phyloP scores from a whole-genome alignment of 2,329 filamentous ascomycete species.

The Erysiphe neolycopersici region DNA sequence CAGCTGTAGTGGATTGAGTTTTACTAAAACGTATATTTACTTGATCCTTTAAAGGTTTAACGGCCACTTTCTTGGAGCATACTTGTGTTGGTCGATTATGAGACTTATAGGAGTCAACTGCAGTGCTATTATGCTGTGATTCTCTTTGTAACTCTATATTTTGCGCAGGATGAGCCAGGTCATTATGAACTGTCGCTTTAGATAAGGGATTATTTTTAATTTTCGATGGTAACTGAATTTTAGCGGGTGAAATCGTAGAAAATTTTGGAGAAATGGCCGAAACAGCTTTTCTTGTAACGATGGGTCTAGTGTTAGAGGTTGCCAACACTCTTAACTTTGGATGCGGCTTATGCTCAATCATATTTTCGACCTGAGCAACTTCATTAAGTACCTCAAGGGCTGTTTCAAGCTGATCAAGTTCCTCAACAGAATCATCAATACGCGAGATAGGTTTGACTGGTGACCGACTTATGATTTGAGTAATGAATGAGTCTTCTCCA shows the following conservation, averaged over 20 bases:
- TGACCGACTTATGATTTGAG: constrained; percentile 15
- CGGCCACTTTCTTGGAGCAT: not conserved
- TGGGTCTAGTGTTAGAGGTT: not conserved
- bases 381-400: constrained; percentile 22
- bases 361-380: constrained; percentile 8
- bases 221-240: not conserved
- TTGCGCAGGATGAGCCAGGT: not conserved
- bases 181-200: not conserved
- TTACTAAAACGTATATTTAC: too few species aligned
- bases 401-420: constrained; percentile 33
- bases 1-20: too few species aligned
- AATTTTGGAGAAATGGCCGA: not conserved
- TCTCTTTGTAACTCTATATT: not conserved
- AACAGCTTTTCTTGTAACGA: not conserved
- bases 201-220: not conserved
- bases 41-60: not conserved
- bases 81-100: not conserved
- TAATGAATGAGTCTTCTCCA: constrained; percentile 14
- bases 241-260: not conserved
- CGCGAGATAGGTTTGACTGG: constrained; percentile 17
- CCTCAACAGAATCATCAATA: constrained; percentile 37
- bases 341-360: constrained; percentile 5
- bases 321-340: not conserved
- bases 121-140: not conserved
- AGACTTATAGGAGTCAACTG: not conserved